Percentiles rank a stretch among this genome's conserved stretches.
Evolutionary conservation across 2,329 filamentous ascomycete species (phyloP).

Genomic region (Aureobasidium uvarum): DNA sequence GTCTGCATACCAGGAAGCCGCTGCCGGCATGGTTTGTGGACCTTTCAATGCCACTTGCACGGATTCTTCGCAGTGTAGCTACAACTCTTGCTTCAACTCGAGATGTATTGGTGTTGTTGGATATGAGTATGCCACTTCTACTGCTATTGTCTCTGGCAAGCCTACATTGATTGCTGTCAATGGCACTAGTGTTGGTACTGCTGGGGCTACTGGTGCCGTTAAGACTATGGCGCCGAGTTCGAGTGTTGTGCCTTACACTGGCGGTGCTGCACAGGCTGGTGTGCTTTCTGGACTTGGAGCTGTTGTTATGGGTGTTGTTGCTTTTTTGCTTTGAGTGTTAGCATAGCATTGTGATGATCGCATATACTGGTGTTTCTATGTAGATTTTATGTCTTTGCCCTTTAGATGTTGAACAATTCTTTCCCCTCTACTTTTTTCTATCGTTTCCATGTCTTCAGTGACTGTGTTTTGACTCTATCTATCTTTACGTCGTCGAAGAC

Average conservation of each 20-base stretch:
- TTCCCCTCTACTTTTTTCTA: no score
- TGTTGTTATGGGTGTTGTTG: not conserved
- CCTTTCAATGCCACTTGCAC: conserved; percentile 33
- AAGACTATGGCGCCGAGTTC: not conserved
- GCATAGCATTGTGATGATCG: not conserved
- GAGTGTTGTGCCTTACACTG: conserved; percentile 6
- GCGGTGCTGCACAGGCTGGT: conserved; percentile 7
- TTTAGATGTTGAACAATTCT: no score
- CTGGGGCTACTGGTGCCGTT: not conserved
- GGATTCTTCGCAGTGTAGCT: conserved; percentile 31
- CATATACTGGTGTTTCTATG: not conserved
- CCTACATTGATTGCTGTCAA: not conserved
- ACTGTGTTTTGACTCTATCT: not conserved
- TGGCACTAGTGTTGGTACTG: not conserved
- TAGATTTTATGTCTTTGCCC: no score
- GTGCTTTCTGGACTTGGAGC: not conserved
- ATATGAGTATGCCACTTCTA: not conserved
- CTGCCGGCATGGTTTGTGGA: conserved; percentile 28
- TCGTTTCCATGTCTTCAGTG: no score
- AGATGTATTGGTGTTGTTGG: conserved; percentile 32
- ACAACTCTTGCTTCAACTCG: conserved; percentile 33
- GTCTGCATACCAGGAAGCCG: conserved; percentile 27
- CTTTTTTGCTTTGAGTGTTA: conserved; percentile 1
- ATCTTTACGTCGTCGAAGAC: not conserved
- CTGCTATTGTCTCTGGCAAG: not conserved